Percentiles rank a stretch among this genome's conserved stretches.
These are phyloP conservation scores for Fusarium irregulare DNA, from an alignment of 2,329 filamentous ascomycete genomes.

Conservation along the genomic window DNA sequence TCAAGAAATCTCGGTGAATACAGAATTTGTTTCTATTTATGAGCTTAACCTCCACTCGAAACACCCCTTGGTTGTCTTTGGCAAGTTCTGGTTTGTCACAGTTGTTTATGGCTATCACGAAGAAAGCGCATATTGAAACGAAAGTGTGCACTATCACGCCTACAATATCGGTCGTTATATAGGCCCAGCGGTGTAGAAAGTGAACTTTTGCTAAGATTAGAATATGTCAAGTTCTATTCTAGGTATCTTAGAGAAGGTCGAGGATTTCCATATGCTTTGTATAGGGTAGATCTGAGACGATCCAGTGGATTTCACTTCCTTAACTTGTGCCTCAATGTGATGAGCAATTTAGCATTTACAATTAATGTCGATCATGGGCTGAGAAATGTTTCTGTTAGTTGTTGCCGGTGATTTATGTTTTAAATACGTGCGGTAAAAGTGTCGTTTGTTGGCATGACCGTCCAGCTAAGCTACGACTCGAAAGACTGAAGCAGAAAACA, in stretches of 20 bases:
- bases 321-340: neutral
- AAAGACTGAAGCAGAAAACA: neutral
- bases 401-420: neutral
- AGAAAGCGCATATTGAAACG: conserved; percentile 33
- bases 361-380: neutral
- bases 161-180: neutral
- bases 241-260: neutral
- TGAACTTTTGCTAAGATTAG: too few species aligned
- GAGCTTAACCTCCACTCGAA: neutral
- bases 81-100: neutral
- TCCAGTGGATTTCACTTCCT: neutral
- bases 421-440: too few species aligned
- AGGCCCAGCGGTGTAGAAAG: neutral
- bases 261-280: neutral
- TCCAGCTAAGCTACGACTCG: neutral
- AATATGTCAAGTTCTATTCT: neutral
- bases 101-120: neutral
- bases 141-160: neutral
- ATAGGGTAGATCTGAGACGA: neutral
- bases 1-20: neutral
- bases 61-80: neutral
- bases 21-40: neutral
- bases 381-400: neutral
- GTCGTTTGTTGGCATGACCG: neutral
- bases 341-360: neutral